A percentile compares a stretch with the other conserved stretches of the same genome.
phyloP scores from a whole-genome alignment of 2,329 filamentous ascomycete genomes.

The Tolypocladium capitatum region DNA sequence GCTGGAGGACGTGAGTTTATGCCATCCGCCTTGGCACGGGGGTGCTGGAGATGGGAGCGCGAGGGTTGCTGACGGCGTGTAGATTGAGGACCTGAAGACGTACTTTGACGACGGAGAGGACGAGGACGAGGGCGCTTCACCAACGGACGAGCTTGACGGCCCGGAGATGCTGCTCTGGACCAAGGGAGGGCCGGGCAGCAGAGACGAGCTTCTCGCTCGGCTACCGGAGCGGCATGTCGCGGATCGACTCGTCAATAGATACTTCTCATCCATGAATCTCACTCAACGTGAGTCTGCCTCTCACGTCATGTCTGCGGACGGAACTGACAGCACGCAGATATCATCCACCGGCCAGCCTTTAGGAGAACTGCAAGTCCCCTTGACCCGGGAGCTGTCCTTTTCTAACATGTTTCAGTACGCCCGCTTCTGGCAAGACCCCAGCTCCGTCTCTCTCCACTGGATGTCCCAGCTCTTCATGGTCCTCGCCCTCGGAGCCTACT shows the following conservation, averaged over 20 bases:
- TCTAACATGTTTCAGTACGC: conserved; percentile 25
- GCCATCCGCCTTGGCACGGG: not conserved
- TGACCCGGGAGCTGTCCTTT: not conserved
- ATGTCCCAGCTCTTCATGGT: conserved; percentile 38
- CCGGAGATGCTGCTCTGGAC: conserved; percentile 31
- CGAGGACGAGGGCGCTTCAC: conserved; percentile 18
- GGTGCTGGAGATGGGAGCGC: not conserved
- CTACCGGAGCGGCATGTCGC: conserved; percentile 32
- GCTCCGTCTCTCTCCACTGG: conserved; percentile 27
- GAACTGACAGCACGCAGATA: conserved; percentile 22
- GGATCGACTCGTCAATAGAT: conserved; percentile 37
- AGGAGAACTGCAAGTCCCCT: conserved; percentile 22
- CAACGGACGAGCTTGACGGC: conserved; percentile 20
- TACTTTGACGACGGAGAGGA: conserved; percentile 39
- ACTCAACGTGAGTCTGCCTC: conserved; percentile 29
- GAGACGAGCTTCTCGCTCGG: conserved; percentile 31
- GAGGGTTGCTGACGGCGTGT: conserved; percentile 4
- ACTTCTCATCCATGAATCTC: conserved; percentile 39
- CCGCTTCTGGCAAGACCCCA: conserved; percentile 33
- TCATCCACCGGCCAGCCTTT: conserved; percentile 40
- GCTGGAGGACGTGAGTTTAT: conserved; percentile 38
- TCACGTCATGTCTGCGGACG: not conserved
- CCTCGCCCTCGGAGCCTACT: conserved; percentile 28
- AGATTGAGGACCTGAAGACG: conserved; percentile 46
- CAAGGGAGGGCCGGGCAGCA: conserved; percentile 23